phyloP scores from a whole-genome alignment of 192 early-diverging fungal genomes.

The Coemansia sp. region DNA sequence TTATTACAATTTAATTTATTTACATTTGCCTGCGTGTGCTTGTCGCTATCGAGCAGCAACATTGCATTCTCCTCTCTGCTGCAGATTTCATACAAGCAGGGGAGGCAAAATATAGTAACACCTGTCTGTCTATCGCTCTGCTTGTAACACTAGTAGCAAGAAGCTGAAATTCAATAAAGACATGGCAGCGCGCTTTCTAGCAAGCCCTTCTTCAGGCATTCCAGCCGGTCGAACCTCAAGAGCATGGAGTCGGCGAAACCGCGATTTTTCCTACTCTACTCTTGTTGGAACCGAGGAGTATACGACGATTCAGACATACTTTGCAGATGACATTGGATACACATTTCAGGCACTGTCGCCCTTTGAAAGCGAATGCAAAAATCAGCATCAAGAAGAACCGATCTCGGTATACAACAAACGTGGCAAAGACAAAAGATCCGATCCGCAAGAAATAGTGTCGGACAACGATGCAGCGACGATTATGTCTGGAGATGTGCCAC shows the following conservation, averaged over 20 bases:
- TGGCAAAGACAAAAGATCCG: neutral
- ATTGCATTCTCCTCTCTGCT: neutral
- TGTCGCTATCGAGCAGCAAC: neutral
- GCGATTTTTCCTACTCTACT: conserved; percentile 21
- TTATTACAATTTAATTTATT: conserved; percentile 1
- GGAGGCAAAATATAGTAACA: neutral
- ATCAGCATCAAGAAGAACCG: neutral
- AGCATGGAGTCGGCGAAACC: conserved; percentile 8
- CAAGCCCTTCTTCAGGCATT: neutral
- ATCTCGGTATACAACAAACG: neutral
- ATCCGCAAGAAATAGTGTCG: neutral
- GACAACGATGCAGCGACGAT: neutral
- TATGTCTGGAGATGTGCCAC: neutral
- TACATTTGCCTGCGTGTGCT: neutral
- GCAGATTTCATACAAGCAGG: neutral
- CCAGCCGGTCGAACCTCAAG: neutral
- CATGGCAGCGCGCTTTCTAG: neutral
- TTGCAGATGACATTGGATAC: conserved; percentile 17
- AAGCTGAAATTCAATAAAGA: neutral
- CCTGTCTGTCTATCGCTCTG: no score
- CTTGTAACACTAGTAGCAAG: neutral
- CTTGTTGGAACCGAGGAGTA: conserved; percentile 12
- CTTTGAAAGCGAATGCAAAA: conserved; percentile 5
- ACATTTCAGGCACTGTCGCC: conserved; percentile 3
- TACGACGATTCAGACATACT: conserved; percentile 13